Conservation (phyloP, 2,329 filamentous ascomycete genomes). For the Onygena corvina region DNA sequence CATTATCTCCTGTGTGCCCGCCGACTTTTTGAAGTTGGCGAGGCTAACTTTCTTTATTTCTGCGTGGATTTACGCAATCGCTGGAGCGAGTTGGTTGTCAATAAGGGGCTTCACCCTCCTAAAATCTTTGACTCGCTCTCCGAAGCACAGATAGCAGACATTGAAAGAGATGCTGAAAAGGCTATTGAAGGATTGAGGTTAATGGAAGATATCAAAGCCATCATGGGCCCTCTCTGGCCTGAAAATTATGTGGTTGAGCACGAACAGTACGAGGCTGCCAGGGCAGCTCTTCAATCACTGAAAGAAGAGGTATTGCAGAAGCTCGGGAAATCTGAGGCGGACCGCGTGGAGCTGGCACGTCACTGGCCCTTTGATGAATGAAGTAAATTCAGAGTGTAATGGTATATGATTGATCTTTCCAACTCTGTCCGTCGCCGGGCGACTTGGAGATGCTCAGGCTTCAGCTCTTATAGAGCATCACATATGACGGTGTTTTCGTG, state of each 20-base stretch:
- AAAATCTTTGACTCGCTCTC: constrained; percentile 2
- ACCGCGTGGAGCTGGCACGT: constrained; percentile 6
- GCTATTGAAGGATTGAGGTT: constrained; percentile 8
- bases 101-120: background rate
- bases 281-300: constrained; percentile 6
- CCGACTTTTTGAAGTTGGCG: constrained; percentile 11
- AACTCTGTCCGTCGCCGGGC: too few species aligned
- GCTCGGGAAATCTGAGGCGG: constrained; percentile 8
- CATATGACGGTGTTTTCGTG: too few species aligned
- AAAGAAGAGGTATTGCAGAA: constrained; percentile 8
- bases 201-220: constrained; percentile 9
- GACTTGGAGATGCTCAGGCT: too few species aligned
- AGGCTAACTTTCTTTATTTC: constrained; percentile 10
- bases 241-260: constrained; percentile 11
- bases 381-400: too few species aligned
- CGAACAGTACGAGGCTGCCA: constrained; percentile 11
- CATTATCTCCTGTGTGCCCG: constrained; percentile 9
- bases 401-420: too few species aligned
- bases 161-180: constrained; percentile 6
- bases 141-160: constrained; percentile 5
- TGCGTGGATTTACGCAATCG: constrained; percentile 4
- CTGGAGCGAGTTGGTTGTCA: constrained; percentile 7
- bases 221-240: constrained; percentile 12
- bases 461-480: too few species aligned
- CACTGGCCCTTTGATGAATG: constrained; percentile 16